Percentiles rank a stretch among this genome's conserved stretches.
Evolutionary conservation across 495 filamentous ascomycete genomes (phyloP).

Genomic region (Physcia stellaris): DNA sequence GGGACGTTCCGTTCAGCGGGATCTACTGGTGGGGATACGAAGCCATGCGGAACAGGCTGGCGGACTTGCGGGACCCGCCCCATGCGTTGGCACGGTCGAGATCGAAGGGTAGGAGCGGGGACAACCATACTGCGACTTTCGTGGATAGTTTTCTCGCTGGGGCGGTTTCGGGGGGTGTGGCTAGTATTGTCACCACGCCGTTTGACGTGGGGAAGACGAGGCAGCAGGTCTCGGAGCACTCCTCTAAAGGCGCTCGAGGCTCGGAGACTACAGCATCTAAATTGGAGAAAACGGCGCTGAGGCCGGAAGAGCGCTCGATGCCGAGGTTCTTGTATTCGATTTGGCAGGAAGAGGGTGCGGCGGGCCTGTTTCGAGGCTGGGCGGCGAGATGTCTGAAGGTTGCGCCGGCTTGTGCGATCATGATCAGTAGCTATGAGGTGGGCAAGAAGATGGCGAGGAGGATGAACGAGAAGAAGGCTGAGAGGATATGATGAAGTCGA

Average conservation of each 20-base stretch:
- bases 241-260: slow-evolving; percentile 10
- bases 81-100: slow-evolving; percentile 22
- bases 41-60: slow-evolving; percentile 50
- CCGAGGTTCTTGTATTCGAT: slow-evolving; percentile 74
- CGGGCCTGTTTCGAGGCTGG: slow-evolving; percentile 82
- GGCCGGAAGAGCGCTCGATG: slow-evolving; percentile 62
- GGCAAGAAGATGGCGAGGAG: slow-evolving; percentile 77
- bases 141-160: slow-evolving; percentile 82
- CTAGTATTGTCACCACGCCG: slow-evolving; percentile 82
- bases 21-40: slow-evolving; percentile 99
- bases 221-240: slow-evolving; percentile 61
- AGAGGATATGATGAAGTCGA: no score
- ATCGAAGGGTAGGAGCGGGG: slow-evolving; percentile 32
- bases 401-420: slow-evolving; percentile 95
- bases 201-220: slow-evolving; percentile 97
- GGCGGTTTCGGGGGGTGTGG: slow-evolving; percentile 65
- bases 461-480: slow-evolving; percentile 54
- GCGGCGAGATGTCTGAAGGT: slow-evolving; percentile 85
- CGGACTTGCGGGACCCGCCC: slow-evolving; percentile 35
- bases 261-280: slow-evolving; percentile 24
- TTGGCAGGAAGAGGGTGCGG: slow-evolving; percentile 65
- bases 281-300: slow-evolving; percentile 17
- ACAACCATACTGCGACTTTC: slow-evolving; percentile 58
- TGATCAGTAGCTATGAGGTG: slow-evolving; percentile 96
- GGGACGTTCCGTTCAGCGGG: slow-evolving; percentile 92